Conservation (phyloP, 1,284 basidiomycete species). For the Ceratobasidium sp. region DNA sequence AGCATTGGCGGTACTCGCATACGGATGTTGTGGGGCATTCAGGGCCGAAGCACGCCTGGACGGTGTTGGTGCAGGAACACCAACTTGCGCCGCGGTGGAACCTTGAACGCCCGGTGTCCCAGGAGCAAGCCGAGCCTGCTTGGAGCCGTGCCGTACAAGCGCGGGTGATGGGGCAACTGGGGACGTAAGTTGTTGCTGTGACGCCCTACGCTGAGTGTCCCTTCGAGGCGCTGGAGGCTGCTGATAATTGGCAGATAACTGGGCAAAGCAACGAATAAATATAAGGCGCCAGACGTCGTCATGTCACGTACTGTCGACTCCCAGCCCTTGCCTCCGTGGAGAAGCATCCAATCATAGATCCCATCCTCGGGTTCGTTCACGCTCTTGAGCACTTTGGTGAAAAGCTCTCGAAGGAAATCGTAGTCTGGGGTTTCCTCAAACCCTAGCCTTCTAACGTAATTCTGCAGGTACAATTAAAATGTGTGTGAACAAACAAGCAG, state of each 20-base stretch:
- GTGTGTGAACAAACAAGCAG: not conserved
- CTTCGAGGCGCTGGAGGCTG: conserved; percentile 54
- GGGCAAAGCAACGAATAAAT: conserved; percentile 11
- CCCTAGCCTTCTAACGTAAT: conserved; percentile 88
- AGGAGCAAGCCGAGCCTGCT: conserved; percentile 57
- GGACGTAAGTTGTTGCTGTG: conserved; percentile 43
- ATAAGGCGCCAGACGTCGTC: conserved; percentile 34
- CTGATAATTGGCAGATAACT: conserved; percentile 38
- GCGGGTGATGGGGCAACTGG: conserved; percentile 74
- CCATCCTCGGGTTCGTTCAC: conserved; percentile 89
- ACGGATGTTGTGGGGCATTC: conserved; percentile 58
- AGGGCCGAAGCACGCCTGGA: conserved; percentile 38
- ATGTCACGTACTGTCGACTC: conserved; percentile 77
- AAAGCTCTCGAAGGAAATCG: conserved; percentile 92
- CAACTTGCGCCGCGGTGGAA: conserved; percentile 77
- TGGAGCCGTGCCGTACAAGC: conserved; percentile 76
- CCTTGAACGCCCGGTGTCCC: conserved; percentile 63
- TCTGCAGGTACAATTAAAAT: conserved; percentile 53
- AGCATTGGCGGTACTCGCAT: conserved; percentile 57
- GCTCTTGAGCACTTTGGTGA: conserved; percentile 90
- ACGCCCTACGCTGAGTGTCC: conserved; percentile 36
- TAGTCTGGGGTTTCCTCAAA: conserved; percentile 97
- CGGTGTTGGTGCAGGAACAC: conserved; percentile 67
- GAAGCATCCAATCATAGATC: conserved; percentile 89
- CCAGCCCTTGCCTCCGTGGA: conserved; percentile 95